A percentile compares a stretch with the other conserved stretches of the same genome.
These are phyloP conservation scores for Aspergillus latus DNA, from an alignment of 2,329 filamentous ascomycete species.

Conservation along the genomic window DNA sequence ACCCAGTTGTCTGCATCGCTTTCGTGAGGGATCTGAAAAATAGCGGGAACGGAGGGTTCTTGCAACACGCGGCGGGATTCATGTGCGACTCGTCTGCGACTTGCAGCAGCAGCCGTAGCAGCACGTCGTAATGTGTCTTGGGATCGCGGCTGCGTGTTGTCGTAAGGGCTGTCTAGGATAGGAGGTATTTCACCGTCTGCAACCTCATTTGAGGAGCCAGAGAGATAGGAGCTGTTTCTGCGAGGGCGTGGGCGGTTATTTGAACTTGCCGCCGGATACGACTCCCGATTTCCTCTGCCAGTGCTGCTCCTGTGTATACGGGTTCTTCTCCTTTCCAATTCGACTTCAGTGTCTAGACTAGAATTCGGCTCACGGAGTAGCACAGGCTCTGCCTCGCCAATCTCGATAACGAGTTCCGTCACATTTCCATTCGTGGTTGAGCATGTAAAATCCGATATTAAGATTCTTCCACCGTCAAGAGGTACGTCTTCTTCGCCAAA, in stretches of 20 bases:
- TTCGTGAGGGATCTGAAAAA: constrained; percentile 71
- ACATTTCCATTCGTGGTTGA: constrained; percentile 55
- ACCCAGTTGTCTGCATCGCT: constrained; percentile 89
- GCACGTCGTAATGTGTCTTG: constrained; percentile 69
- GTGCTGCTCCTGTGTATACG: constrained; percentile 57
- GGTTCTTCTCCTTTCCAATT: constrained; percentile 72
- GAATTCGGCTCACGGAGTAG: constrained; percentile 70
- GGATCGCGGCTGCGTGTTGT: constrained; percentile 70
- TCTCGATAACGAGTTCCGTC: constrained; percentile 66
- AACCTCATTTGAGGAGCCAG: constrained; percentile 24
- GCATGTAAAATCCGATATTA: constrained; percentile 73
- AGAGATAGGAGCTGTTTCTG: constrained; percentile 31
- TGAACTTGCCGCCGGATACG: constrained; percentile 26
- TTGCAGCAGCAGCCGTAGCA: constrained; percentile 70
- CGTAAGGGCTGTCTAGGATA: constrained; percentile 69
- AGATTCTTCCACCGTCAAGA: constrained; percentile 73
- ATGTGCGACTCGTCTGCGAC: constrained; percentile 64
- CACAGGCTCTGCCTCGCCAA: constrained; percentile 69
- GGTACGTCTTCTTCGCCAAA: constrained; percentile 72
- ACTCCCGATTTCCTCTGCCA: constrained; percentile 24
- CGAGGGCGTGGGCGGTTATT: constrained; percentile 19
- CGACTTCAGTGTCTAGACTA: constrained; percentile 75
- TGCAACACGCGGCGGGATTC: constrained; percentile 45
- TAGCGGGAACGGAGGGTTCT: constrained; percentile 10
- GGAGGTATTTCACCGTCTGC: constrained; percentile 47